Evolutionary conservation across 2,329 filamentous ascomycete genomes (phyloP), one percentile per base, ranked within the genome.

Genomic region (Trichoderma sp.): DNA sequence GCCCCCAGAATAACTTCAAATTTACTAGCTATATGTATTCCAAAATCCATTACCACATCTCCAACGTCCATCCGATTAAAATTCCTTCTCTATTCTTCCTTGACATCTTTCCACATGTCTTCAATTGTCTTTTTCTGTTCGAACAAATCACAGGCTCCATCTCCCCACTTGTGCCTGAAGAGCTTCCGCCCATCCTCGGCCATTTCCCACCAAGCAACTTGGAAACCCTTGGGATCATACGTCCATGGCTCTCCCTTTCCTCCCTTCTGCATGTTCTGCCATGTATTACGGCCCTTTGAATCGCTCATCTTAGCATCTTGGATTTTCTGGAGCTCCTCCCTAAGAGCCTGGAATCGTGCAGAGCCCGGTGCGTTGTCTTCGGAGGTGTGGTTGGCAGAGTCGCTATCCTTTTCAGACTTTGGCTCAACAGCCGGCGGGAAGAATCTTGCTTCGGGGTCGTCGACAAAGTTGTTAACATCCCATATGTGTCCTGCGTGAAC

Each of bases 191-290:
- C 70, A 21, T 47, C 36, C 32, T 67, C 70, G 3, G 70, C 70
- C 51, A 58, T 71, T 51, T 71, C 62, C 70, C 70, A 71, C 70
- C 70, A 71, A 2, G 70, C 62, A 26, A 26, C 26, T 8, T 71
- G 63, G 26, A 71, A 71, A n/a, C 70, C 70, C 1, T 26, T 26
- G 6, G 69, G 69, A 11, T 71, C 69, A 60, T 71, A 71, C 1
- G 69, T 71, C 69, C 69, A 71, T 3, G 69, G 69, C 24, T 71
- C 69, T 28, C 69, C 69, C 34, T 71, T 56, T 24, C 69, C 70
- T 32, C 70, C 70, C 26, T 71, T 71, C 51, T 71, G 62, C 63
- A 51, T 71, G n/a, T 71, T 60, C 51, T 71, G 70, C 63, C 70
- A 71, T 7, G 63, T 71, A 36, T 71, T 71, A 4, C 70, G 70